phyloP scores from a whole-genome alignment of 345 rosid species.

The Luvunga scandens region DNA sequence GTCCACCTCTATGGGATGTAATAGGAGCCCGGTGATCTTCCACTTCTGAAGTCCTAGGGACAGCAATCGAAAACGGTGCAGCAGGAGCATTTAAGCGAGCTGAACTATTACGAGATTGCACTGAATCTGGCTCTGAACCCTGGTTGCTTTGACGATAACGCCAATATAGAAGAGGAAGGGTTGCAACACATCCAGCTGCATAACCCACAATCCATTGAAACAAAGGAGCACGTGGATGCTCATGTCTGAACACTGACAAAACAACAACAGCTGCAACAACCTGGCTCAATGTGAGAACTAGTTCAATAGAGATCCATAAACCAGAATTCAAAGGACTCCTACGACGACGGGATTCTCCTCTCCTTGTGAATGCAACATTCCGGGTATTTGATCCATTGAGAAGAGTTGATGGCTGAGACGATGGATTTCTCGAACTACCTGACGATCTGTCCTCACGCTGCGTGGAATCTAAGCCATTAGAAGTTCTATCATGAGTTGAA shows the following conservation, averaged over 20 bases:
- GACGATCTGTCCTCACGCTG: slow-evolving; percentile 55
- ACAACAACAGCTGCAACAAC: slow-evolving; percentile 79
- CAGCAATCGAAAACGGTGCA: slow-evolving; percentile 74
- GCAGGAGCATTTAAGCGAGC: slow-evolving; percentile 67
- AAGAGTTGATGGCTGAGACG: slow-evolving; percentile 46
- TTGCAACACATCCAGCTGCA: slow-evolving; percentile 83
- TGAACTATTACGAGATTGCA: slow-evolving; percentile 58
- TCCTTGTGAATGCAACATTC: slow-evolving; percentile 41
- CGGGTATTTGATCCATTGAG: slow-evolving; percentile 52
- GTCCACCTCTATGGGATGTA: slow-evolving; percentile 55
- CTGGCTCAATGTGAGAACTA: slow-evolving; percentile 79
- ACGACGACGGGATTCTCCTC: slow-evolving; percentile 65
- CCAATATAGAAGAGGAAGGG: slow-evolving; percentile 89
- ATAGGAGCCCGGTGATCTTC: slow-evolving; percentile 49
- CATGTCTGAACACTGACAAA: slow-evolving; percentile 70
- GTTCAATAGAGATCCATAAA: slow-evolving; percentile 84
- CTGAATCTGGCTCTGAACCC: slow-evolving; percentile 60
- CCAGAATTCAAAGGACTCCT: slow-evolving; percentile 96
- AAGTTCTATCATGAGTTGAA: slow-evolving; percentile 51
- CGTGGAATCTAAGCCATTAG: slow-evolving; percentile 47
- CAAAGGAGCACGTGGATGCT: slow-evolving; percentile 76
- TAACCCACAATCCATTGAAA: slow-evolving; percentile 90
- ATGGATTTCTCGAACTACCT: slow-evolving; percentile 28
- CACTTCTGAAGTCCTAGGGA: slow-evolving; percentile 61
- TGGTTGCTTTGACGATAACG: slow-evolving; percentile 75